Conservation (phyloP, 352 stramenopile genomes). For the Elongisporangium undulatum region DNA sequence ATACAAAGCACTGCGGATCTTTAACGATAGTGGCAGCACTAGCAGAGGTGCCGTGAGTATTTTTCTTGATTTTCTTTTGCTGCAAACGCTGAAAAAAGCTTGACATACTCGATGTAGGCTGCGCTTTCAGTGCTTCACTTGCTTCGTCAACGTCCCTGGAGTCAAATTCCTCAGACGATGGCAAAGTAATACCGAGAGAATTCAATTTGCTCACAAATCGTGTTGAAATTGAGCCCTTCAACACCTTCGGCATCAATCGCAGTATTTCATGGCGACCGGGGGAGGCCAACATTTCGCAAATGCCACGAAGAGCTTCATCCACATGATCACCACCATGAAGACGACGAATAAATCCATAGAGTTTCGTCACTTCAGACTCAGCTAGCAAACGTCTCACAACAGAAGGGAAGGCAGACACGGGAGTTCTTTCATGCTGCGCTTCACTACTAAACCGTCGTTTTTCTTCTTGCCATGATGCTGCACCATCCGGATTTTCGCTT, state of each 20-base stretch:
- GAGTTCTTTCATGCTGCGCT: constrained; percentile 13
- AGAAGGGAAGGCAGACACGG: constrained; percentile 33
- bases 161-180: constrained; percentile 2
- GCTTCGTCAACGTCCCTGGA: constrained; percentile 3
- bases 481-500: constrained; percentile 10
- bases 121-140: not conserved
- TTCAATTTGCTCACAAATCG: constrained; percentile 41
- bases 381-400: constrained; percentile 54
- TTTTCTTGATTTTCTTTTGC: constrained; percentile 52
- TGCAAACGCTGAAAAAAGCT: constrained; percentile 70
- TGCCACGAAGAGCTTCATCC: constrained; percentile 28
- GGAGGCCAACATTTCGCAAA: constrained; percentile 48
- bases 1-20: constrained; percentile 81
- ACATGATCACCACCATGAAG: constrained; percentile 39
- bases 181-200: constrained; percentile 9
- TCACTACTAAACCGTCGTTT: constrained; percentile 27
- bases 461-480: constrained; percentile 18
- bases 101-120: constrained; percentile 16
- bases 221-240: constrained; percentile 35
- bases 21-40: constrained; percentile 51
- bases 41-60: constrained; percentile 9
- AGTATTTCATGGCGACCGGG: constrained; percentile 45
- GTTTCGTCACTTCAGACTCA: constrained; percentile 32
- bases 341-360: constrained; percentile 61
- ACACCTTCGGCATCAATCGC: constrained; percentile 59